Evolutionary conservation across 2,329 filamentous ascomycete species (phyloP), one percentile per base, ranked within the genome.

Genomic region (Diaporthe capsici): DNA sequence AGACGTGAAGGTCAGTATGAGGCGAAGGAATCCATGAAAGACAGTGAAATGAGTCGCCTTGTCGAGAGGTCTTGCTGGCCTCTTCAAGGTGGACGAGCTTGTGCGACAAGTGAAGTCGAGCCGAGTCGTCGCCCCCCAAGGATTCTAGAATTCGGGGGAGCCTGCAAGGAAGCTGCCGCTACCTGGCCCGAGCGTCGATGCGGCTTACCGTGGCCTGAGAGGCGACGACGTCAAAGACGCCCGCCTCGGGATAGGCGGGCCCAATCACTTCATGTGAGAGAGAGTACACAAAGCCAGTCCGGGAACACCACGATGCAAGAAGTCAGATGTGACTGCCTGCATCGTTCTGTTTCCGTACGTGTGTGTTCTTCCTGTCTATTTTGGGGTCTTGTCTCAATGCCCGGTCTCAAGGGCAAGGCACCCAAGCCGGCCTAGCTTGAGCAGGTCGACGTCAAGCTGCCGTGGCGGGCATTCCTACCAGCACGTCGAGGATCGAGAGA

Each of bases 151-250:
- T 55, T 31, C 28, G n/a, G 22, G 28, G 72, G n/a, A 49, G 10
- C 71, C 39, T 68, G 60, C 57, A 70, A 37, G 42, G 37, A 28
- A 37, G 53, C 44, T 28, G 37, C 63, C 49, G 34, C 17, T 42
- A 31, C 51, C 34, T 73, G 61, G 75, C 72, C 72, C 75, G 63
- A 75, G 75, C 68, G 60, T 53, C 44, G 65, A 57, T 77, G 53
- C 70, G 70, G 76, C 76, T 70, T 77, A 77, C 76, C 68, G 76
- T 77, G 76, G 74, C 76, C 76, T 77, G 28, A 57, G 44, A 53
- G 73, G 65, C 65, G 65, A 70, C 65, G 34, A 70, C 65, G 65
- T 55, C 65, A 55, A 70, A 20, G 49, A 25, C 47, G 49, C 49
- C 65, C 49, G 65, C 31, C 49, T 55, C 49, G 49, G 65, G 13